Base-by-base conservation (phyloP, 495 filamentous ascomycete genomes). In the Trypethelium eluteriae region DNA sequence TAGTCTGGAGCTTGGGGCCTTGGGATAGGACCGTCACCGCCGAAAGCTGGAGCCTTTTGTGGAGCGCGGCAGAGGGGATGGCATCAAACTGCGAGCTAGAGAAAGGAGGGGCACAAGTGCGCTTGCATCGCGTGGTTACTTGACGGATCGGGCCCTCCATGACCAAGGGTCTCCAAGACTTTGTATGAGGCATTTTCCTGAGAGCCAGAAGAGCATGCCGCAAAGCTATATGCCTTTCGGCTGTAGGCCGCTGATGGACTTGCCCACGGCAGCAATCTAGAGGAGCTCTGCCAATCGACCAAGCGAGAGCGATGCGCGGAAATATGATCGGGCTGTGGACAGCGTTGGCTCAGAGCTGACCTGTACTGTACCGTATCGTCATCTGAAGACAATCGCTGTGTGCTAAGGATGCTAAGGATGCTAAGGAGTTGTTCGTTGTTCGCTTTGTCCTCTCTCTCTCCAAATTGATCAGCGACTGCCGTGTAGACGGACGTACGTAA, bases 151-250 rank as follows among this genome's bases (percentile, higher is more conserved):
- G 18, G 53, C 53, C 53, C 53, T 59, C 53, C 11, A 59, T 36
- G 32, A 32, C 25, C 53, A 35, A 14, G 25, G 53, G 32, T 36
- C 3, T 35, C 7, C 25, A 18, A 18, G 18, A 36, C 11, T 35
- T 36, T 59, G 53, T 59, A 59, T 59, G 53, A 59, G 53, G 53
- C 53, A 59, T 59, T 59, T 59, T 59, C n/a, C 49, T 18, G 16
- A 14, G 36, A 7, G 41, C 41, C 14, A 44, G 7, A 5, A 35
- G 25, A 59, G 25, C 32, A 59, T 59, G 32, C 53, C 36, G 53
- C 53, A 36, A 59, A 36, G 53, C 53, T 59, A 35, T 36, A 18
- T 59, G 53, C 53, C 14, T 59, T 59, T 59, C 6, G 53, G 53
- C 5, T 34, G 32, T 59, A 59, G 53, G 7, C 18, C 36, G 53